Evolutionary conservation across 179 eudicot genomes (phyloP).

Genomic region (Monotropa hypopitys): DNA sequence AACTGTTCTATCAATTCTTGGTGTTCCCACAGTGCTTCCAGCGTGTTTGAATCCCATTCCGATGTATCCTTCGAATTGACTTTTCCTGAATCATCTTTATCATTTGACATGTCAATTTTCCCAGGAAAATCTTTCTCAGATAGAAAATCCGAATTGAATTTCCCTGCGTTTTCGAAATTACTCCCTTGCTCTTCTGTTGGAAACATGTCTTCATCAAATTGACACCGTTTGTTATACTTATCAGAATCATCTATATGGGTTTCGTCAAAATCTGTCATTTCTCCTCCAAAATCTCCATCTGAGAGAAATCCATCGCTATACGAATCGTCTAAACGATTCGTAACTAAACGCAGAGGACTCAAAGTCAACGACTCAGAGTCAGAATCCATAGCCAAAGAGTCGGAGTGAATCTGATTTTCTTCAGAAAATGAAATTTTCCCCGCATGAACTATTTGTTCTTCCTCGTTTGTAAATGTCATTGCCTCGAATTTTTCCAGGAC

Average conservation of each 20-base stretch:
- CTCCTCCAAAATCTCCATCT: slow-evolving; percentile 37
- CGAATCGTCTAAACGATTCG: slow-evolving; percentile 33
- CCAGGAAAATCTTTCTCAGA: slow-evolving; percentile 19
- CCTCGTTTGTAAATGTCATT: background rate
- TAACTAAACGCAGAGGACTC: slow-evolving; percentile 24
- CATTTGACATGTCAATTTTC: slow-evolving; percentile 7
- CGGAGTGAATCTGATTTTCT: slow-evolving; percentile 10
- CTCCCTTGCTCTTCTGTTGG: slow-evolving; percentile 33
- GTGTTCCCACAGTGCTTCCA: slow-evolving; percentile 83
- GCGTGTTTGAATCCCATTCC: slow-evolving; percentile 30
- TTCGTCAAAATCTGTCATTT: background rate
- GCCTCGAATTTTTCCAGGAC: background rate
- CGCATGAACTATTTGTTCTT: background rate
- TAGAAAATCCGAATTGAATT: slow-evolving; percentile 11
- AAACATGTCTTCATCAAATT: slow-evolving; percentile 29
- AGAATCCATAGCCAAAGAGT: slow-evolving; percentile 21
- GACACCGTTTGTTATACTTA: slow-evolving; percentile 8
- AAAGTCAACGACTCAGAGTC: slow-evolving; percentile 36
- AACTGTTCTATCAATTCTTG: slow-evolving; percentile 85
- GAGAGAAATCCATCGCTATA: slow-evolving; percentile 45
- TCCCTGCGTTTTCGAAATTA: slow-evolving; percentile 10
- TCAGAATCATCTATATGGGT: background rate
- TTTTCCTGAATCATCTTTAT: slow-evolving; percentile 13
- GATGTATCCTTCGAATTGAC: slow-evolving; percentile 22
- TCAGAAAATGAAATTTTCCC: slow-evolving; percentile 11